These are phyloP conservation scores for Aureobasidium sp. DNA, from an alignment of 2,329 filamentous ascomycete genomes.

Conservation along the genomic window DNA sequence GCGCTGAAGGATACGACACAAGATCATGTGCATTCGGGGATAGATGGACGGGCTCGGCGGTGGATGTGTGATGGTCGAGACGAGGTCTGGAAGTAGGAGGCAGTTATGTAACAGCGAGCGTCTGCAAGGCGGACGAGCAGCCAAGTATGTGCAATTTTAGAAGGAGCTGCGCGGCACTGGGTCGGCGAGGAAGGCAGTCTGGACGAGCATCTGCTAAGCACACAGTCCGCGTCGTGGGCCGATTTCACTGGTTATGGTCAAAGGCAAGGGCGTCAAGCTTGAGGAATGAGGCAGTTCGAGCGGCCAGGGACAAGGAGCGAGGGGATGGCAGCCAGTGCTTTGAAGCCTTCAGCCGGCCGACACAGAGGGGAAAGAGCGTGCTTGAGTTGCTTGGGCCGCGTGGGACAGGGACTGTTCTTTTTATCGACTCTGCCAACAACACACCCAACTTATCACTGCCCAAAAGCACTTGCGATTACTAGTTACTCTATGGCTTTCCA, in stretches of 20 bases:
- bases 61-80: not conserved
- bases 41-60: not conserved
- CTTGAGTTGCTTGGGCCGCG: not conserved
- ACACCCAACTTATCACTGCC: not conserved
- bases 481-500: not conserved
- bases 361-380: not conserved
- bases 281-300: not conserved
- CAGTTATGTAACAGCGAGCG: slow-evolving; percentile 11
- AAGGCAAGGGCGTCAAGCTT: not conserved
- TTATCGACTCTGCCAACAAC: not conserved
- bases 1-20: not conserved
- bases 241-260: not conserved
- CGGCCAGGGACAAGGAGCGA: not conserved
- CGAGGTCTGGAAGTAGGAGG: not conserved
- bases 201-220: slow-evolving; percentile 2
- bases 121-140: slow-evolving; percentile 8
- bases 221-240: not conserved
- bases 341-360: not conserved
- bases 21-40: slow-evolving; percentile 1
- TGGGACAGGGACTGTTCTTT: not conserved
- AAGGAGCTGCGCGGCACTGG: slow-evolving; percentile 4
- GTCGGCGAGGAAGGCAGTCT: slow-evolving; percentile 11
- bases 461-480: not conserved
- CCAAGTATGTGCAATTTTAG: slow-evolving; percentile 14
- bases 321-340: not conserved